phyloP scores from a whole-genome alignment of 305 asterid genomes.

The Withania somnifera region DNA sequence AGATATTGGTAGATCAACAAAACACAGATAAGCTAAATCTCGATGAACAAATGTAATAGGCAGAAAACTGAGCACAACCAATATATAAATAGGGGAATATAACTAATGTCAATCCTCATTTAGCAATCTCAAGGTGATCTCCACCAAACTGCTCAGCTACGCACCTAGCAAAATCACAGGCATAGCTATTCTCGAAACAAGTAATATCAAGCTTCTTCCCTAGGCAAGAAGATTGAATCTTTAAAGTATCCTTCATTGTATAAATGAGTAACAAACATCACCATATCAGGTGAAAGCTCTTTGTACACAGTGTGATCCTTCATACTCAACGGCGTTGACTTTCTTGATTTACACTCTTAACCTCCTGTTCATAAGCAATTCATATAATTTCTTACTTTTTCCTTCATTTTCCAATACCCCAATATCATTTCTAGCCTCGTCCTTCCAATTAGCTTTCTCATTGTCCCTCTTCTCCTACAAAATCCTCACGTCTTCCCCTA shows the following conservation, averaged over 20 bases:
- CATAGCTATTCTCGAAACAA: constrained; percentile 41
- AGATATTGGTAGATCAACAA: not conserved
- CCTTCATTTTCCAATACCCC: not conserved
- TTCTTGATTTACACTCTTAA: not conserved
- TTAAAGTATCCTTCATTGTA: constrained; percentile 44
- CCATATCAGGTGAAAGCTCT: constrained; percentile 60
- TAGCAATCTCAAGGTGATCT: constrained; percentile 56
- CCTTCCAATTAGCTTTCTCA: no score
- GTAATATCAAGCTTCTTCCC: constrained; percentile 25
- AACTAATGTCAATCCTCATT: constrained; percentile 28
- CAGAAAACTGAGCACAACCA: not conserved
- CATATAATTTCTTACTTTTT: constrained; percentile 15
- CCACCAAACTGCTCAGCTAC: constrained; percentile 58
- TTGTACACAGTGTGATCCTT: constrained; percentile 39
- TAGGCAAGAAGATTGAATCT: constrained; percentile 37
- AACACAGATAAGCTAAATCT: not conserved
- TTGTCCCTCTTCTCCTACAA: constrained; percentile 13
- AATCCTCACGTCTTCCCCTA: constrained; percentile 39
- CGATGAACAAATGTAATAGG: not conserved
- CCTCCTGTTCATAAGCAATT: constrained; percentile 19
- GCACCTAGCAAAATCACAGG: constrained; percentile 40
- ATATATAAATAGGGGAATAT: not conserved
- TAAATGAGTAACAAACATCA: constrained; percentile 34
- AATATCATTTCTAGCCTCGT: not conserved
- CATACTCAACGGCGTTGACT: constrained; percentile 16